These are phyloP conservation scores for Pseudonitzschia multiseries DNA, from an alignment of 108 stramenopile genomes.

Conservation along the genomic window DNA sequence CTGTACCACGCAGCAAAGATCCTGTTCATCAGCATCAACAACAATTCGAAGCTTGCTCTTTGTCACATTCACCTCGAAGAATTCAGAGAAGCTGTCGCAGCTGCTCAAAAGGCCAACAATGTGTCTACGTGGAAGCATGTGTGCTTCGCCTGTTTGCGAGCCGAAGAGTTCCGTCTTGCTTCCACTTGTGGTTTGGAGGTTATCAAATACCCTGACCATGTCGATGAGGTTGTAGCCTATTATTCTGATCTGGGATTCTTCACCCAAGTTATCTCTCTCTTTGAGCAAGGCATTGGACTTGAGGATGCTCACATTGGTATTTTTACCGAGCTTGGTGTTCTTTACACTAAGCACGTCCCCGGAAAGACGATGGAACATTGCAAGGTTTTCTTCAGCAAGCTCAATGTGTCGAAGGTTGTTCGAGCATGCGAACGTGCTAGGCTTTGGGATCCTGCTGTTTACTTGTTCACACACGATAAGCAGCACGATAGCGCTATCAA, in stretches of 20 bases:
- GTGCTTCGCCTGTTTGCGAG: slow-evolving; percentile 94
- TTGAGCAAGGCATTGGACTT: slow-evolving; percentile 98
- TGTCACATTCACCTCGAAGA: slow-evolving; percentile 97
- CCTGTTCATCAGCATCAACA: slow-evolving; percentile 97
- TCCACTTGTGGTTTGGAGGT: slow-evolving; percentile 97
- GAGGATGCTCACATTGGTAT: slow-evolving; percentile 99
- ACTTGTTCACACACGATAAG: slow-evolving; percentile 96
- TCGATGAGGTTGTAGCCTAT: slow-evolving; percentile 97
- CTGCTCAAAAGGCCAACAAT: slow-evolving; percentile 98
- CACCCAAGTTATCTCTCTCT: slow-evolving; percentile 93
- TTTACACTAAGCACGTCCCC: slow-evolving; percentile 99
- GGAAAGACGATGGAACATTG: slow-evolving; percentile 99
- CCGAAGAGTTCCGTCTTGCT: slow-evolving; percentile 96
- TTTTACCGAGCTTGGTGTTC: slow-evolving; percentile 98
- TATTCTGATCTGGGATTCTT: slow-evolving; percentile 98
- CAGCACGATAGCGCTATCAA: slow-evolving; percentile 97
- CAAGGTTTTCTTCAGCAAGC: slow-evolving; percentile 97
- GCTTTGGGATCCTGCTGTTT: slow-evolving; percentile 95
- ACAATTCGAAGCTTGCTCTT: slow-evolving; percentile 99
- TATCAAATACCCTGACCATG: slow-evolving; percentile 98
- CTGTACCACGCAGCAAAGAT: slow-evolving; percentile 97
- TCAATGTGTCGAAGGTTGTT: slow-evolving; percentile 98
- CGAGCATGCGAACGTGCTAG: slow-evolving; percentile 97
- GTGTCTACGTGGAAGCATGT: slow-evolving; percentile 99
- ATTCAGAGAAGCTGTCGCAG: slow-evolving; percentile 98